Base-by-base conservation (phyloP, 441 rosid species). In the Daphne laureola region DNA sequence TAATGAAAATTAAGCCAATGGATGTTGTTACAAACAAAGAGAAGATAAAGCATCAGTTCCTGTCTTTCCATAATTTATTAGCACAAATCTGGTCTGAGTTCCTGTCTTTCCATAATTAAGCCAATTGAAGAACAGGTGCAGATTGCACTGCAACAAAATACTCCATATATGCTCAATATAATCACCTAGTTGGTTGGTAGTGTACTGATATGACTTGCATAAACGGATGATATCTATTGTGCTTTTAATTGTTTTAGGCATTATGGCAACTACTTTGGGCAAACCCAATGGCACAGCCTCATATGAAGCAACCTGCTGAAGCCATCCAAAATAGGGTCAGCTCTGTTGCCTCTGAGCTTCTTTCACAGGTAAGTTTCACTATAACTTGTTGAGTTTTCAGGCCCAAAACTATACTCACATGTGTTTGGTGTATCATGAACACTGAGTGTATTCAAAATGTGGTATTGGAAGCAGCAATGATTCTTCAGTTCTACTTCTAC, bases 251-350 rank as follows among this genome's bases (percentile, higher is more conserved):
- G 21, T n/a, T 63, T 51, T 77, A 94, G 99, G 96, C 96, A 43
- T 78, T 94, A 61, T 94, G 99, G 99, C 94, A 90, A 66, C 85
- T 86, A 65, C 71, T 88, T 42, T 94, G 96, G 99, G 73, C 81
- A 71, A 83, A 71, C 73, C 88, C 98, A 46, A 65, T 62, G 53
- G 55, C 72, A 12, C 78, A 81, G 55, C 60, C 75, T 63, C 64
- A 64, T 69, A 82, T 67, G 75, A 74, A 60, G 74, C 77, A 71
- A 46, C 79, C 84, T 50, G 65, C 70, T 57, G 90, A 83, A 61
- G 73, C 69, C 59, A 73, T 86, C 65, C 90, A 88, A 65, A 69
- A 70, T 59, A 82, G 81, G 82, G 96, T 86, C 62, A 76, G 82
- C 69, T 59, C 68, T 74, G 94, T 74, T 44, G 92, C 80, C 57